A percentile compares a stretch with the other conserved stretches of the same genome.
Evolutionary conservation across 495 filamentous ascomycete genomes (phyloP).

Genomic region (Penicillium atrosanguineum): DNA sequence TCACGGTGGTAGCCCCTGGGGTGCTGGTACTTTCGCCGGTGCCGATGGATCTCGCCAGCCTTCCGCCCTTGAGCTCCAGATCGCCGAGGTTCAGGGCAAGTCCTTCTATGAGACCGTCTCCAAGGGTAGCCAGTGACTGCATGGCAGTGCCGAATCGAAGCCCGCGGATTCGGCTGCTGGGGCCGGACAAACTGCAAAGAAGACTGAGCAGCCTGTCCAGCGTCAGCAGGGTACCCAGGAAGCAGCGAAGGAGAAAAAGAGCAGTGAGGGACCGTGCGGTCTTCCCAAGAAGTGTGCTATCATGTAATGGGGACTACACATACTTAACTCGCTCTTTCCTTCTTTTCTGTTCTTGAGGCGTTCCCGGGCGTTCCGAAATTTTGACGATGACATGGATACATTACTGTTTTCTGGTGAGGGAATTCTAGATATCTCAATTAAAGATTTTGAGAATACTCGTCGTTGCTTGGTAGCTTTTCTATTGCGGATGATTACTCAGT

Average conservation of each 20-base stretch:
- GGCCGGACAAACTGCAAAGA: slow-evolving; percentile 15
- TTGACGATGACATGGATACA: slow-evolving; percentile 16
- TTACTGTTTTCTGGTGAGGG: slow-evolving; percentile 1
- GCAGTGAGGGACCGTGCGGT: slow-evolving; percentile 63
- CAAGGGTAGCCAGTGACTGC: slow-evolving; percentile 83
- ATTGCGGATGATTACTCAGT: no score
- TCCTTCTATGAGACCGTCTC: slow-evolving; percentile 77
- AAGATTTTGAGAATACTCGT: neutral
- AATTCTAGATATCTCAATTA: neutral
- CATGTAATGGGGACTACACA: slow-evolving; percentile 34
- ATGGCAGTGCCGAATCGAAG: slow-evolving; percentile 52
- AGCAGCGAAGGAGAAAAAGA: slow-evolving; percentile 34
- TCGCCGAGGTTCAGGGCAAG: slow-evolving; percentile 82
- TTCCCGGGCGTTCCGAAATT: slow-evolving; percentile 20
- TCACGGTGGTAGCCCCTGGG: slow-evolving; percentile 87
- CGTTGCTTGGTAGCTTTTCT: no score
- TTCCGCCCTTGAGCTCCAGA: slow-evolving; percentile 63
- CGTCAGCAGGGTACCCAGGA: slow-evolving; percentile 29
- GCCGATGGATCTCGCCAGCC: slow-evolving; percentile 82
- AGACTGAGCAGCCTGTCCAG: slow-evolving; percentile 23
- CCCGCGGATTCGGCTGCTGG: slow-evolving; percentile 29
- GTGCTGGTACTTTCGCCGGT: slow-evolving; percentile 85
- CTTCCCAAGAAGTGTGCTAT: slow-evolving; percentile 67
- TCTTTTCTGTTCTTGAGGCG: slow-evolving; percentile 17
- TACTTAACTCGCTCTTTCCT: slow-evolving; percentile 3